Evolutionary conservation across 208 protist species (phyloP).

Genomic region (Wallacemonas sp.): DNA sequence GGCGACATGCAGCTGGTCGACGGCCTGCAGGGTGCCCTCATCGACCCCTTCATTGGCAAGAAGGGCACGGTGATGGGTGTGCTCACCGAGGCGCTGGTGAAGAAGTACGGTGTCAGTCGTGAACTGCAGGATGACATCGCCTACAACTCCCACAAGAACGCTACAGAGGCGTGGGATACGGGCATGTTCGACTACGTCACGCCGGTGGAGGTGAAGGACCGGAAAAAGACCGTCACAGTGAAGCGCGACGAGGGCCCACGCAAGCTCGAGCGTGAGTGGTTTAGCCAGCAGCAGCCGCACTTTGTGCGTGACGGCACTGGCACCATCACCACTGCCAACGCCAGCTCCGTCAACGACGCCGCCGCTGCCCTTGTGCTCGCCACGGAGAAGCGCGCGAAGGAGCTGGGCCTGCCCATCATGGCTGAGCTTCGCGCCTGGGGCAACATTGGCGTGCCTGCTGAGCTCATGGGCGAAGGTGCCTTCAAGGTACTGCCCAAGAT

Average conservation of each 20-base stretch:
- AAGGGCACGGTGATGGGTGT: conserved; percentile 59
- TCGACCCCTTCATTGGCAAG: conserved; percentile 47
- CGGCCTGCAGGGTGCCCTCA: conserved; percentile 47
- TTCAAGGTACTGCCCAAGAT: conserved; percentile 84
- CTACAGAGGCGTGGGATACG: conserved; percentile 64
- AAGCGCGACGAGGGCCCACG: conserved; percentile 85
- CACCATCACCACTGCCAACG: conserved; percentile 93
- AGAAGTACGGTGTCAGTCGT: conserved; percentile 86
- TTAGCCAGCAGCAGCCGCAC: conserved; percentile 78
- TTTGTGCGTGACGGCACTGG: conserved; percentile 85
- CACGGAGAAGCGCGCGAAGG: conserved; percentile 66
- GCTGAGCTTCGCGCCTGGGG: conserved; percentile 84
- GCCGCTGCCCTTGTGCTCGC: conserved; percentile 86
- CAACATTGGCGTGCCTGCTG: conserved; percentile 88
- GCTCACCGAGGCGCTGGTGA: conserved; percentile 77
- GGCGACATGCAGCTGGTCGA: conserved; percentile 53
- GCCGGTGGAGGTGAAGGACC: conserved; percentile 65
- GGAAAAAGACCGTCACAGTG: conserved; percentile 43
- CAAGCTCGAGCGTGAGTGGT: conserved; percentile 85
- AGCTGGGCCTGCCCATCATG: conserved; percentile 79
- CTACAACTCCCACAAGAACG: conserved; percentile 86
- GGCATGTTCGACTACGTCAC: conserved; percentile 90
- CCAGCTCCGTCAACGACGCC: conserved; percentile 89
- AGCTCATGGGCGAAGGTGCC: conserved; percentile 91
- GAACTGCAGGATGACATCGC: conserved; percentile 93